Percentiles rank a stretch among this genome's conserved stretches.
Evolutionary conservation across 768 basidiomycete species (phyloP).

Genomic region (Suillus alpinus): DNA sequence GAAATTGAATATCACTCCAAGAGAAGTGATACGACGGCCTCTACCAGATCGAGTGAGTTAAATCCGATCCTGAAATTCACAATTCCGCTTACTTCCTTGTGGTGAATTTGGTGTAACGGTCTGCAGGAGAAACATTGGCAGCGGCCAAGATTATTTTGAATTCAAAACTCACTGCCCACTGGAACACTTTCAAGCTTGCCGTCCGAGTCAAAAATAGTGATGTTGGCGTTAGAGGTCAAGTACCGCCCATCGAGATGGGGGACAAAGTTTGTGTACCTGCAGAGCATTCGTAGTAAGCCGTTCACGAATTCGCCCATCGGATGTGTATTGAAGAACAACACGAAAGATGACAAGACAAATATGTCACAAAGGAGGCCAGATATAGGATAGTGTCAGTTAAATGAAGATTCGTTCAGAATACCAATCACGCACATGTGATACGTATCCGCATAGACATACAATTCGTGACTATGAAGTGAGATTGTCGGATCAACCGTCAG

Average conservation of each 20-base stretch:
- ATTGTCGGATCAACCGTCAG: neutral
- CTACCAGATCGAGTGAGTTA: constrained; percentile 21
- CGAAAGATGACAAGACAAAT: too few species aligned
- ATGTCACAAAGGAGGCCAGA: too few species aligned
- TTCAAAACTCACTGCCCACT: constrained; percentile 39
- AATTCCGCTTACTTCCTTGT: constrained; percentile 58
- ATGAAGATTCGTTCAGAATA: neutral
- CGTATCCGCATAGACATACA: constrained; percentile 68
- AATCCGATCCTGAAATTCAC: neutral
- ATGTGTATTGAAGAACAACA: too few species aligned
- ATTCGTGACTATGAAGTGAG: constrained; percentile 60
- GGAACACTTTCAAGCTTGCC: constrained; percentile 38
- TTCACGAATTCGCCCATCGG: neutral
- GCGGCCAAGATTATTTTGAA: neutral
- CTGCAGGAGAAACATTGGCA: constrained; percentile 36
- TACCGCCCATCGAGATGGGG: constrained; percentile 69
- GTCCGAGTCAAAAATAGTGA: constrained; percentile 54
- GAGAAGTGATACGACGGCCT: constrained; percentile 71
- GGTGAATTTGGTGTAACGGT: constrained; percentile 67
- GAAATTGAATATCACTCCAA: constrained; percentile 81
- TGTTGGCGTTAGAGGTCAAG: constrained; percentile 83
- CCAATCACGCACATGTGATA: constrained; percentile 53
- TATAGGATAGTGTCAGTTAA: too few species aligned
- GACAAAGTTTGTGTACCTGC: constrained; percentile 62
- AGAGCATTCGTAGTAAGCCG: neutral